These are phyloP conservation scores for Xylariaceae sp. DNA, from an alignment of 2,329 filamentous ascomycete genomes.

Conservation along the genomic window DNA sequence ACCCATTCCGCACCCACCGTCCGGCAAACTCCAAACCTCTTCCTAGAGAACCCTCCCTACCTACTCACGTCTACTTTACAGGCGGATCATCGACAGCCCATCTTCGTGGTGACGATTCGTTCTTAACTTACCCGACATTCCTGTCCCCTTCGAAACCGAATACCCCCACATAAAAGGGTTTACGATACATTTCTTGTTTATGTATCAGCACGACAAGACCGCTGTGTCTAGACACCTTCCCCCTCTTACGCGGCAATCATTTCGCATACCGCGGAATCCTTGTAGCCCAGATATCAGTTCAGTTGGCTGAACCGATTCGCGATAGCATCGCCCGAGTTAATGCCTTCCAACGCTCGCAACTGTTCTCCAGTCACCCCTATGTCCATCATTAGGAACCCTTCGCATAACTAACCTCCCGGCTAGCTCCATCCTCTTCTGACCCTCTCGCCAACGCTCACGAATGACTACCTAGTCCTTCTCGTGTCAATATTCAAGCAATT, in stretches of 20 bases:
- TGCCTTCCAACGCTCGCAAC: constrained; percentile 61
- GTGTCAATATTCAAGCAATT: constrained; percentile 34
- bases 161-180: constrained; percentile 42
- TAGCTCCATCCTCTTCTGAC: constrained; percentile 46
- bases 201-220: constrained; percentile 95
- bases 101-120: constrained; percentile 24
- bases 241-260: constrained; percentile 94
- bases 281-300: constrained; percentile 88
- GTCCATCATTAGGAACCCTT: constrained; percentile 59
- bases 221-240: constrained; percentile 86
- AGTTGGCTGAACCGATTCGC: constrained; percentile 77
- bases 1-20: no score
- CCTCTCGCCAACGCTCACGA: constrained; percentile 41
- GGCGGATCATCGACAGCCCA: constrained; percentile 21
- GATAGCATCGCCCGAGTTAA: constrained; percentile 54
- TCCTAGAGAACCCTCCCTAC: constrained; percentile 11
- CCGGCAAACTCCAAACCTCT: constrained; percentile 1
- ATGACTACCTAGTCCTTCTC: constrained; percentile 37
- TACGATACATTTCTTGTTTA: constrained; percentile 72
- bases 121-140: constrained; percentile 21
- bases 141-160: constrained; percentile 24
- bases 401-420: constrained; percentile 60
- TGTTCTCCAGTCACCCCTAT: constrained; percentile 59
- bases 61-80: background rate
- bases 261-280: constrained; percentile 94